Percentiles rank a stretch among this genome's conserved stretches.
Conservation (phyloP, 495 filamentous ascomycete genomes). For the Tuber magnatum region DNA sequence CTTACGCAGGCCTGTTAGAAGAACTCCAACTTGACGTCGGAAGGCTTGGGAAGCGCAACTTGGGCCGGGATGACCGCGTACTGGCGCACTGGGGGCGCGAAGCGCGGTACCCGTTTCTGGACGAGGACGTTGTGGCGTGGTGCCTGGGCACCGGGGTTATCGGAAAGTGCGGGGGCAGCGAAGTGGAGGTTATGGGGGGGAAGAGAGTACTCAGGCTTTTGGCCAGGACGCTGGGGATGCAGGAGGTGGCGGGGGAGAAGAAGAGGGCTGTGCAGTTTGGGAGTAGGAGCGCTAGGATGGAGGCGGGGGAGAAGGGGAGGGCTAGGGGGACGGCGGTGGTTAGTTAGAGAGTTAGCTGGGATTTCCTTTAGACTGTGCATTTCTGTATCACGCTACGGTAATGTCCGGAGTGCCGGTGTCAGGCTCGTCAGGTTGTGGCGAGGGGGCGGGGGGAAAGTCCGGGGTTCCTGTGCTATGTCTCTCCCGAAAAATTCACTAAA, state of each 20-base stretch:
- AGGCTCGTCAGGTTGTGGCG: neutral
- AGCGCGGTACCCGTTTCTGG: constrained; percentile 83
- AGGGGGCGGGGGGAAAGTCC: neutral
- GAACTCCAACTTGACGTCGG: constrained; percentile 82
- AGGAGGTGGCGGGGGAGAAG: constrained; percentile 66
- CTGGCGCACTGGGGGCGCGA: constrained; percentile 87
- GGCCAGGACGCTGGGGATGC: constrained; percentile 66
- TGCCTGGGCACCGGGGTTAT: constrained; percentile 60
- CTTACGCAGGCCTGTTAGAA: constrained; percentile 57
- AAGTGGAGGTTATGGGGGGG: constrained; percentile 50
- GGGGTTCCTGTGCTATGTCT: neutral
- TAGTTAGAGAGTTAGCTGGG: constrained; percentile 25
- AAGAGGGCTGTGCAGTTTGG: constrained; percentile 92
- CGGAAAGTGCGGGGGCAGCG: constrained; percentile 22
- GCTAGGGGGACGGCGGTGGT: constrained; percentile 61
- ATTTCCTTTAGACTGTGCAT: neutral
- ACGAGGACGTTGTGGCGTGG: constrained; percentile 78
- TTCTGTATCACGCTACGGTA: neutral
- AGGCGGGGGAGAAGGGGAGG: constrained; percentile 59
- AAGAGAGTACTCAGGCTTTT: constrained; percentile 77
- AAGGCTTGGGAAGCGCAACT: constrained; percentile 82
- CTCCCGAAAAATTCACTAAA: neutral
- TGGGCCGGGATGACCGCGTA: constrained; percentile 87
- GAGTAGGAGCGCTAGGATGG: constrained; percentile 78
- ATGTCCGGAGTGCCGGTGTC: neutral